Percentiles rank a stretch among this genome's conserved stretches.
Conservation (phyloP, 2,329 filamentous ascomycete genomes). For the Cryphonectria parasitica region DNA sequence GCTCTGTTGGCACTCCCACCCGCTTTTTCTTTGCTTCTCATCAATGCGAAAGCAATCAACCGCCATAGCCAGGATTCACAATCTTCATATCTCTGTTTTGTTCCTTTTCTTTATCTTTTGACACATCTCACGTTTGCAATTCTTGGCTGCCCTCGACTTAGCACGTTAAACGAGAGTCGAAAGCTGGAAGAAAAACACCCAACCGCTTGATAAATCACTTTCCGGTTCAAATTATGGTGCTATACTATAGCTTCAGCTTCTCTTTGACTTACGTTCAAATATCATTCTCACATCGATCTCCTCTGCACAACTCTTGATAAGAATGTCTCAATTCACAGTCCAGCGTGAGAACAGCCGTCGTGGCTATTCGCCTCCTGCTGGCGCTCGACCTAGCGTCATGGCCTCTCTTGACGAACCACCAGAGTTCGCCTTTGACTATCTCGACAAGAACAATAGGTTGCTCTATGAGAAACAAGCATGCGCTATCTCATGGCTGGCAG, state of each 20-base stretch:
- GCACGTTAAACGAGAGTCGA: not conserved
- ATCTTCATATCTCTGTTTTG: not conserved
- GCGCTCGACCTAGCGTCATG: not conserved
- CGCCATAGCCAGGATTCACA: not conserved
- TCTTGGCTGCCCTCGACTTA: not conserved
- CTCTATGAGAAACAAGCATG: not conserved
- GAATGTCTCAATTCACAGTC: not conserved
- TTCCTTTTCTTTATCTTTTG: not conserved
- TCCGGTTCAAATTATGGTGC: not conserved
- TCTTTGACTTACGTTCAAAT: constrained; percentile 57
- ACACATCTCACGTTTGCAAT: constrained; percentile 5
- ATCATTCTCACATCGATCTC: constrained; percentile 49
- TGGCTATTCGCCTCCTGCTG: not conserved
- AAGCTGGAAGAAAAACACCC: not conserved
- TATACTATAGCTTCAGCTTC: constrained; percentile 33
- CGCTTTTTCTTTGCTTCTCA: not conserved
- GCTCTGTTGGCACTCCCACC: too few species aligned
- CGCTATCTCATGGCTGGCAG: not conserved
- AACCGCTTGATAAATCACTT: not conserved
- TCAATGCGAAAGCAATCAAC: constrained; percentile 5
- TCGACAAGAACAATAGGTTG: not conserved
- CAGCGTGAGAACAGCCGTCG: not conserved
- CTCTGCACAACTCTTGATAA: not conserved
- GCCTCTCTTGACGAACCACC: not conserved
- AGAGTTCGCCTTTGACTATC: not conserved